Evolutionary conservation across 768 basidiomycete genomes (phyloP).

Genomic region (Hygrophoropsis aurantiaca): DNA sequence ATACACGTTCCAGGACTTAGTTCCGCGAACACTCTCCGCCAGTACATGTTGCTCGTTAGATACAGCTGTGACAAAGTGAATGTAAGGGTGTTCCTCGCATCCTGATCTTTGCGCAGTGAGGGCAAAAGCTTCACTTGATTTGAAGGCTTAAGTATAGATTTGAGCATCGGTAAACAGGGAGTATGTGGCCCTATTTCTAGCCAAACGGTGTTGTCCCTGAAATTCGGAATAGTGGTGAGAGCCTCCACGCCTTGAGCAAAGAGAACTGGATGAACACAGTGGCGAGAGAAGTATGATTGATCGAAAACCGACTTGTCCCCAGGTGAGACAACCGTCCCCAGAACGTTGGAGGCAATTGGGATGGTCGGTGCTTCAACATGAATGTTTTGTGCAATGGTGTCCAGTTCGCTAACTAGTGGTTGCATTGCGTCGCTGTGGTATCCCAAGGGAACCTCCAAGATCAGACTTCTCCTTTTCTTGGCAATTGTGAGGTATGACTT

Average conservation of each 20-base stretch:
- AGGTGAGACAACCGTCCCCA: slow-evolving; percentile 50
- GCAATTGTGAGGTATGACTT: slow-evolving; percentile 38
- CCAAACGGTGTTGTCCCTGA: slow-evolving; percentile 44
- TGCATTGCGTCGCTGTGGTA: slow-evolving; percentile 70
- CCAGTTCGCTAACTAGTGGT: slow-evolving; percentile 52
- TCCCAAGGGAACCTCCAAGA: slow-evolving; percentile 57
- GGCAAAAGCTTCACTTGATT: slow-evolving; percentile 42
- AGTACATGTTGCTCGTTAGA: slow-evolving; percentile 40
- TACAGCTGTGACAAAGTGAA: slow-evolving; percentile 51
- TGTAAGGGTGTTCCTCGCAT: slow-evolving; percentile 46
- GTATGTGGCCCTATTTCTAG: slow-evolving; percentile 71
- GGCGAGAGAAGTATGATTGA: slow-evolving; percentile 53
- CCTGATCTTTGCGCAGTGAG: slow-evolving; percentile 47
- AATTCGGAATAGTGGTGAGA: slow-evolving; percentile 28
- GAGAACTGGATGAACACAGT: slow-evolving; percentile 57
- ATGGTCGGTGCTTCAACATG: slow-evolving; percentile 48
- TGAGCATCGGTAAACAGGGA: slow-evolving; percentile 56
- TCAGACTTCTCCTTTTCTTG: slow-evolving; percentile 36
- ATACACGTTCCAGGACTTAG: slow-evolving; percentile 40
- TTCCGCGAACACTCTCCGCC: slow-evolving; percentile 56
- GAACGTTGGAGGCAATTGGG: slow-evolving; percentile 62
- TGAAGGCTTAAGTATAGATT: slow-evolving; percentile 24
- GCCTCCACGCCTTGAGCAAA: slow-evolving; percentile 53
- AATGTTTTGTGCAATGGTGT: slow-evolving; percentile 35
- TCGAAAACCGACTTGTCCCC: slow-evolving; percentile 51